Evolutionary conservation across 2,329 filamentous ascomycete species (phyloP).

Genomic region (Dichotomopilus funicola): DNA sequence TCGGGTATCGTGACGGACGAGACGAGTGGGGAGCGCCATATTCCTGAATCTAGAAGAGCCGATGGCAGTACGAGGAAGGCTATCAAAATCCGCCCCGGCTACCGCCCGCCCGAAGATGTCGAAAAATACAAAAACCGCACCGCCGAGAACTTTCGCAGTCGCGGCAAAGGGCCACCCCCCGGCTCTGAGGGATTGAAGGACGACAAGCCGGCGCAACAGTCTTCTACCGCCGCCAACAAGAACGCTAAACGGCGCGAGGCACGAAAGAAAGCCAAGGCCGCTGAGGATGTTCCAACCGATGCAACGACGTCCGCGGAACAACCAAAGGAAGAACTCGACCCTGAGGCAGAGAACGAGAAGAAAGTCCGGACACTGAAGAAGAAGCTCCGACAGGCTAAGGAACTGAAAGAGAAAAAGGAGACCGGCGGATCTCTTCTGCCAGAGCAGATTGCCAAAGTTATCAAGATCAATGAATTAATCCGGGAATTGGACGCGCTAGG

Average conservation of each 20-base stretch:
- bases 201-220: constrained; percentile 33
- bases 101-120: constrained; percentile 89
- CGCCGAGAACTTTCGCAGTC: constrained; percentile 76
- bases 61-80: constrained; percentile 91
- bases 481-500: constrained; percentile 80
- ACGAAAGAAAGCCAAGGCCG: constrained; percentile 47
- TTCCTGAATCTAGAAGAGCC: constrained; percentile 77
- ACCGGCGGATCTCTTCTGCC: constrained; percentile 76
- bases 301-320: constrained; percentile 27
- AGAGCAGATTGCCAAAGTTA: constrained; percentile 95
- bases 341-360: constrained; percentile 78
- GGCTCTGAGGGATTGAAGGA: constrained; percentile 59
- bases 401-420: constrained; percentile 86
- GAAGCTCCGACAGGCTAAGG: constrained; percentile 88
- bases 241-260: constrained; percentile 70
- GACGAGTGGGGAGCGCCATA: constrained; percentile 72
- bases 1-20: constrained; percentile 74
- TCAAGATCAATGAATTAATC: constrained; percentile 91
- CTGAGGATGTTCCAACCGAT: constrained; percentile 52
- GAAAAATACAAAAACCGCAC: constrained; percentile 93
- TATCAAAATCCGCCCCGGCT: constrained; percentile 89
- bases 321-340: constrained; percentile 48
- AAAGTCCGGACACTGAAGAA: constrained; percentile 88
- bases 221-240: constrained; percentile 61
- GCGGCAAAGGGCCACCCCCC: constrained; percentile 63